Percentiles rank a stretch among this genome's conserved stretches.
These are phyloP conservation scores for Annona cherimola DNA, from an alignment of 164 flowering plant genomes.

Conservation along the genomic window DNA sequence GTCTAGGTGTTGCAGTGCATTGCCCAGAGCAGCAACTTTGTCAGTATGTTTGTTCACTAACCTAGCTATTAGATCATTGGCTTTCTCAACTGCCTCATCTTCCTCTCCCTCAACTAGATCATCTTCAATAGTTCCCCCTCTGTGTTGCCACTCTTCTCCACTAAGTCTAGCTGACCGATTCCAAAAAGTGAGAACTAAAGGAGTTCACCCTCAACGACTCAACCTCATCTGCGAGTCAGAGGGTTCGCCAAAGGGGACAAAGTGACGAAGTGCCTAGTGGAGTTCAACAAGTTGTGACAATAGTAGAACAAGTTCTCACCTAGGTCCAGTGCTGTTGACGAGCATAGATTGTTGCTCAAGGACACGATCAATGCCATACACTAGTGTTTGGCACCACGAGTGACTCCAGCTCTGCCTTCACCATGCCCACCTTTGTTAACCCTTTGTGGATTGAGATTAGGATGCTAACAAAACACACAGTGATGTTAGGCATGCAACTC, in stretches of 20 bases:
- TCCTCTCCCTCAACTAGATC: constrained; percentile 62
- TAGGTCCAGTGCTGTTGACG: constrained; percentile 6
- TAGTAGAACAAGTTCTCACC: neutral
- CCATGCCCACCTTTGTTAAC: constrained; percentile 67
- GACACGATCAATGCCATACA: constrained; percentile 81
- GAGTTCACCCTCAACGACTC: constrained; percentile 85
- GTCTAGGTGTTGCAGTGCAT: constrained; percentile 72
- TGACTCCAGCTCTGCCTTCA: constrained; percentile 16
- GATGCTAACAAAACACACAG: constrained; percentile 48
- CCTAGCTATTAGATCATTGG: constrained; percentile 70
- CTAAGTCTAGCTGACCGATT: constrained; percentile 66
- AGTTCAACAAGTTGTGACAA: constrained; percentile 69
- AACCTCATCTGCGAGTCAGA: constrained; percentile 77
- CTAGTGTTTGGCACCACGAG: constrained; percentile 64
- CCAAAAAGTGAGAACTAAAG: constrained; percentile 62
- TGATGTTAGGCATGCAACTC: constrained; percentile 81
- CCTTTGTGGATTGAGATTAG: constrained; percentile 69
- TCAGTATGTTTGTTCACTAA: constrained; percentile 76
- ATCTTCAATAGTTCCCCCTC: constrained; percentile 63
- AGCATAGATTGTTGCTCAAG: constrained; percentile 46
- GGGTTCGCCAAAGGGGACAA: constrained; percentile 45
- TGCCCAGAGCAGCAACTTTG: constrained; percentile 78
- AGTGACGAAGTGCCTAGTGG: constrained; percentile 42
- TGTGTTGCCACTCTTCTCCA: constrained; percentile 43
- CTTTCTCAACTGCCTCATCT: constrained; percentile 58